These are phyloP conservation scores for Eucalyptus urophylla DNA, from an alignment of 345 rosid genomes.

Conservation along the genomic window DNA sequence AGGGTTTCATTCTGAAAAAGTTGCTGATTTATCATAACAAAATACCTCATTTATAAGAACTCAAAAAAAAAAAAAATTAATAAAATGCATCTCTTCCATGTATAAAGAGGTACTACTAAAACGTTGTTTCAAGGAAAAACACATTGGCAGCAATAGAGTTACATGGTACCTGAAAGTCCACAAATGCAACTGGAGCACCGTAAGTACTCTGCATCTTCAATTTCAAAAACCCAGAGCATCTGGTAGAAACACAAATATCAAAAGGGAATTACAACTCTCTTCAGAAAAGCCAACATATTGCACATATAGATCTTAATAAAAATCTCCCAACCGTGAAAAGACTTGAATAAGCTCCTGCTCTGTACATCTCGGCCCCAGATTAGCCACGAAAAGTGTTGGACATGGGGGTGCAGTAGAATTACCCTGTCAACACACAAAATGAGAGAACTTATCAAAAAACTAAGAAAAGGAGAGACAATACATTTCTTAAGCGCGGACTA, in stretches of 20 bases:
- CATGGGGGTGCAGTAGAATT: constrained; percentile 59
- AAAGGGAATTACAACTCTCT: neutral
- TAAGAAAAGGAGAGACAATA: neutral
- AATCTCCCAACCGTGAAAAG: constrained; percentile 50
- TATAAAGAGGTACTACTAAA: neutral
- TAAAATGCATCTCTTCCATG: neutral
- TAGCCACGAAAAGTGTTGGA: constrained; percentile 85
- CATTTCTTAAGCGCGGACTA: neutral
- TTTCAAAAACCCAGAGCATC: constrained; percentile 81
- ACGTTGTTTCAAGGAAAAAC: neutral
- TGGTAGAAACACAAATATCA: constrained; percentile 1
- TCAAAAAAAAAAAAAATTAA: neutral
- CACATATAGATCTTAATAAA: neutral
- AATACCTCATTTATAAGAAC: neutral
- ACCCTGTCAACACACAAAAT: constrained; percentile 16
- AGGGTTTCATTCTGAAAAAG: neutral
- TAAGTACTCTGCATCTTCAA: constrained; percentile 76
- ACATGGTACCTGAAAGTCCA: constrained; percentile 67
- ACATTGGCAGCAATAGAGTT: neutral
- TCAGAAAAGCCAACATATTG: neutral
- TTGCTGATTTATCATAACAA: neutral
- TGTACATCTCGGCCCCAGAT: constrained; percentile 67
- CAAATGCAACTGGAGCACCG: constrained; percentile 81
- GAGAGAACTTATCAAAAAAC: neutral
- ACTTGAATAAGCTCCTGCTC: constrained; percentile 77